Evolutionary conservation across 2,329 filamentous ascomycete genomes (phyloP).

Genomic region (Colletotrichum kahawae): DNA sequence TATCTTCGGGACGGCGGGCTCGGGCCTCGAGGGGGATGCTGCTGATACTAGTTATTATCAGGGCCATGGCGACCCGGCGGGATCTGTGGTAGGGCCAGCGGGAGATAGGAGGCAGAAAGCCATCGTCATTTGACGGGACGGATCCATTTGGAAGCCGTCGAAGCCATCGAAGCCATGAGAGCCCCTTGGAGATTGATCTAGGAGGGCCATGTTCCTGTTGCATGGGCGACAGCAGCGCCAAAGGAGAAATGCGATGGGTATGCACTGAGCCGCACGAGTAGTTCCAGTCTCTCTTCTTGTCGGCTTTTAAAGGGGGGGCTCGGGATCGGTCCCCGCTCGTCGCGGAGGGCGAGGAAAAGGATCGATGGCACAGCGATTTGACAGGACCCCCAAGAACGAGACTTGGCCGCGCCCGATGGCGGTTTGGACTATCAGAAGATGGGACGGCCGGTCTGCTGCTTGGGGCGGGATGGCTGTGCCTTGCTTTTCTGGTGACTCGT

Average conservation of each 20-base stretch:
- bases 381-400: neutral
- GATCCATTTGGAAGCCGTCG: neutral
- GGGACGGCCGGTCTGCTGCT: neutral
- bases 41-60: neutral
- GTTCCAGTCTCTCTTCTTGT: neutral
- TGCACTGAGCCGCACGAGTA: neutral
- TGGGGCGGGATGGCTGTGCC: neutral
- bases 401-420: neutral
- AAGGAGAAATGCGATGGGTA: neutral
- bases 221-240: neutral
- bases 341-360: neutral
- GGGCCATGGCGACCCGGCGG: neutral
- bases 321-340: neutral
- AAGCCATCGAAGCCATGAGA: neutral
- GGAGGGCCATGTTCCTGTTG: neutral
- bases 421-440: constrained; percentile 7
- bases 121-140: neutral
- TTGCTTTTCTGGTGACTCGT: neutral
- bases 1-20: neutral
- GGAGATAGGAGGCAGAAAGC: neutral
- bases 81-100: constrained; percentile 2
- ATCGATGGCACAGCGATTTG: neutral
- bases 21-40: neutral
- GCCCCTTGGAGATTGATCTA: neutral
- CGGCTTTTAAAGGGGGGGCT: neutral